phyloP scores from a whole-genome alignment of 129 eudicot genomes.

The Chrysanthemum seticuspe region DNA sequence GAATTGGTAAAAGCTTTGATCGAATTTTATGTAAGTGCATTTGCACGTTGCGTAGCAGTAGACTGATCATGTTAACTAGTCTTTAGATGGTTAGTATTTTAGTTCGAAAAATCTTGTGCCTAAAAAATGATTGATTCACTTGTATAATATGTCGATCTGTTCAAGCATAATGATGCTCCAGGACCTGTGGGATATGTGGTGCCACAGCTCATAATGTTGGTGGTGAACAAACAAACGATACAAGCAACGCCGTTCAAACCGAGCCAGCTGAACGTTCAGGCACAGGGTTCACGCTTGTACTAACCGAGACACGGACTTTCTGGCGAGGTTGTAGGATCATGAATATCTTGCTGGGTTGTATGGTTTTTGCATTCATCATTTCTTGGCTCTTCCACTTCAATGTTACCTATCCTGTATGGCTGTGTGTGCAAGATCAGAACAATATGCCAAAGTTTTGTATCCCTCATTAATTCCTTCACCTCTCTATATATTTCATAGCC shows the following conservation, averaged over 20 bases:
- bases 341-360: slow-evolving; percentile 69
- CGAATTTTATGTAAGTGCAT: too few relatives aligned
- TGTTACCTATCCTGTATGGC: background rate
- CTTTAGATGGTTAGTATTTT: too few relatives aligned
- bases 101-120: too few relatives aligned
- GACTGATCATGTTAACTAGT: too few relatives aligned
- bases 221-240: slow-evolving; percentile 45
- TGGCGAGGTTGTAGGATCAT: slow-evolving; percentile 61
- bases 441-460: background rate
- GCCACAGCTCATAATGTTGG: slow-evolving; percentile 50
- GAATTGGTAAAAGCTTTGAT: too few relatives aligned
- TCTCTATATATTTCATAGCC: too few relatives aligned
- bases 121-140: too few relatives aligned
- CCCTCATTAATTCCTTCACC: too few relatives aligned
- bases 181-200: slow-evolving; percentile 75
- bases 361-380: slow-evolving; percentile 70
- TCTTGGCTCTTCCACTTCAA: slow-evolving; percentile 78
- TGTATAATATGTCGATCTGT: background rate
- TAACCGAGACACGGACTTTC: slow-evolving; percentile 41
- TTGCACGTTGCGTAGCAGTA: too few relatives aligned
- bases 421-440: slow-evolving; percentile 7
- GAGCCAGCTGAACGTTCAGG: slow-evolving; percentile 29
- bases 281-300: slow-evolving; percentile 21
- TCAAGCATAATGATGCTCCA: slow-evolving; percentile 20
- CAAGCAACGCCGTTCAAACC: slow-evolving; percentile 22